Base-by-base conservation (phyloP, 1,139 yeast genomes). In the Pichia sp. region DNA sequence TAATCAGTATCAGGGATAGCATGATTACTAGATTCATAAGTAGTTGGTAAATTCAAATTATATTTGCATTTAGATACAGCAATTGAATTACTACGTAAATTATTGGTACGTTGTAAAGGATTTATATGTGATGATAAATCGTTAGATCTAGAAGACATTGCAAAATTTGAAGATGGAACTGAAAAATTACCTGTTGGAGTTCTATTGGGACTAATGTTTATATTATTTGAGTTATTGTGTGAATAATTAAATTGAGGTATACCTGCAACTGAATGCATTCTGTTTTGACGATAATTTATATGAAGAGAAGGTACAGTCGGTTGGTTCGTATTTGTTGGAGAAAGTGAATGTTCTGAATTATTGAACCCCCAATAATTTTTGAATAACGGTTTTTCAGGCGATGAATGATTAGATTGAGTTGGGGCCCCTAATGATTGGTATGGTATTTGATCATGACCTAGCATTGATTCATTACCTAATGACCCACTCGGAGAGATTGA, bases 21-120 rank as follows among this genome's bases (percentile, higher is more conserved):
- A 19, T 3, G 11, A 19, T 19, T 29, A 19, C 18, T 29, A 42
- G 66, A 56, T 54, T 75, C 80, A 52, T 71, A 74, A 1, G 80
- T 75, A 3, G 73, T 68, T 23, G 79, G 78, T 16, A 74, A 60
- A 6, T 50, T 42, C 26, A 50, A 32, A 19, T 48, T 48, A 29
- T 48, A 50, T 13, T 50, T 42, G 9, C 47, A 36, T 32, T 50
- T 51, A 5, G 51, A 28, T 5, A 42, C 22, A 15, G 46, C 48
- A 25, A 45, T 27, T 15, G 48, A 45, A 18, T 33, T 42, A 27
- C 45, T 45, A 13, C 45, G 41, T 15, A 23, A 2, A 19, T 30
- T 28, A 18, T 18, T 25, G 16, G 32, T 33, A 14, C 27, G 6
- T 16, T 15, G 16, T 6, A 26, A 24, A 27, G 30, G n/a, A n/a